A percentile compares a stretch with the other conserved stretches of the same genome.
Evolutionary conservation across 225 moss, liverwort and hornwort species (phyloP).

Genomic region (Ulota crispa): DNA sequence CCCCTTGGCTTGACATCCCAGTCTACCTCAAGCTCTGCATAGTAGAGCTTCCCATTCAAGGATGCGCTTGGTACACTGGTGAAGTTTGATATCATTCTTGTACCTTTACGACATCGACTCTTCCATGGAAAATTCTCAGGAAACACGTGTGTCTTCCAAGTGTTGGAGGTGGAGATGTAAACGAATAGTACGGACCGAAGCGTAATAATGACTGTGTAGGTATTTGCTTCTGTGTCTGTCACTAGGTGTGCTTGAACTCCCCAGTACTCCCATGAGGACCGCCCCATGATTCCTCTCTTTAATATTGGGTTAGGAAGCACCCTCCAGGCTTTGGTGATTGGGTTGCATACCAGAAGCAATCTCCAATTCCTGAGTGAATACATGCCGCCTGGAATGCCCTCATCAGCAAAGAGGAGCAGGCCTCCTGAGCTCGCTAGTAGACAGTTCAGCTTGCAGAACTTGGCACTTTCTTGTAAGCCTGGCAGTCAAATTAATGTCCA

Average conservation of each 20-base stretch:
- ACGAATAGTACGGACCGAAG: neutral
- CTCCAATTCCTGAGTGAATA: neutral
- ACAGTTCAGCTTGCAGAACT: neutral
- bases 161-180: neutral
- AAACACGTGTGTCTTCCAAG: neutral
- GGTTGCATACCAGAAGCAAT: neutral
- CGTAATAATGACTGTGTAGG: neutral
- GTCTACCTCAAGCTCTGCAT: neutral
- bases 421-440: neutral
- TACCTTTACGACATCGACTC: neutral
- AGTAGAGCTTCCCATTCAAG: neutral
- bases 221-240: neutral
- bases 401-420: too few relatives aligned
- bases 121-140: neutral
- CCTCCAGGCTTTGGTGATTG: neutral
- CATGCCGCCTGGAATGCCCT: neutral
- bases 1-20: neutral
- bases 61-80: neutral
- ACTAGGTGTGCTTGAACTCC: neutral
- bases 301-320: neutral
- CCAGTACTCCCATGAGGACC: neutral
- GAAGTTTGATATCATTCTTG: too few relatives aligned
- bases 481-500: too few relatives aligned
- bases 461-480: too few relatives aligned
- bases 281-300: neutral